Conservation (phyloP, 345 rosid species). For the Linum lewisii region DNA sequence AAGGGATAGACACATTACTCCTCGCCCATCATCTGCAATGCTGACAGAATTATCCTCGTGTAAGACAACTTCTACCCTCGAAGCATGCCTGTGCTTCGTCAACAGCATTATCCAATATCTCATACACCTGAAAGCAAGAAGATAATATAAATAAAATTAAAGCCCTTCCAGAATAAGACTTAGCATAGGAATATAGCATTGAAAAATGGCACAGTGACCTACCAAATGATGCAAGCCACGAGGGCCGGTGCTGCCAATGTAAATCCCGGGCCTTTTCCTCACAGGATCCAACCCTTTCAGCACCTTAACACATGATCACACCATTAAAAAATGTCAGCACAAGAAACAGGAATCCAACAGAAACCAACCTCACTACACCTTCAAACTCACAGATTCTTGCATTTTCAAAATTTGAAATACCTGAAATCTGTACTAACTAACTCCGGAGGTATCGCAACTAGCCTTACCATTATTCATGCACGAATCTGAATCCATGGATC, state of each 20-base stretch:
- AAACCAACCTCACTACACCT: neutral
- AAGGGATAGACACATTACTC: constrained; percentile 45
- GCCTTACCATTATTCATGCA: too few species aligned
- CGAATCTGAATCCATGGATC: too few species aligned
- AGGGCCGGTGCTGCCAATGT: constrained; percentile 93
- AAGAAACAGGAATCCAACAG: constrained; percentile 3
- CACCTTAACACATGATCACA: constrained; percentile 53
- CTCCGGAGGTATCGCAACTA: too few species aligned
- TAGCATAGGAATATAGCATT: too few species aligned
- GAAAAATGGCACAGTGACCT: constrained; percentile 12
- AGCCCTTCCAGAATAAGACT: neutral
- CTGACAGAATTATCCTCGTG: constrained; percentile 76
- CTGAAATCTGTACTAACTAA: too few species aligned
- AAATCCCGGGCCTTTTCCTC: constrained; percentile 97
- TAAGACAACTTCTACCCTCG: constrained; percentile 56
- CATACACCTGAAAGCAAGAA: constrained; percentile 61
- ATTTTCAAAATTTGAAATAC: too few species aligned
- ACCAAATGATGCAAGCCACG: constrained; percentile 99
- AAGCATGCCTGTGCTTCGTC: constrained; percentile 95
- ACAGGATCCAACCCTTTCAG: constrained; percentile 97
- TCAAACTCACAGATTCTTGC: too few species aligned
- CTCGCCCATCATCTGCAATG: constrained; percentile 88
- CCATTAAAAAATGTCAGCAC: neutral
- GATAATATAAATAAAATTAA: neutral
- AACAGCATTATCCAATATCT: constrained; percentile 91